Evolutionary conservation across 331 rosid genomes (phyloP), one percentile per base, ranked within the genome.

Genomic region (Pyracantha coccinea): DNA sequence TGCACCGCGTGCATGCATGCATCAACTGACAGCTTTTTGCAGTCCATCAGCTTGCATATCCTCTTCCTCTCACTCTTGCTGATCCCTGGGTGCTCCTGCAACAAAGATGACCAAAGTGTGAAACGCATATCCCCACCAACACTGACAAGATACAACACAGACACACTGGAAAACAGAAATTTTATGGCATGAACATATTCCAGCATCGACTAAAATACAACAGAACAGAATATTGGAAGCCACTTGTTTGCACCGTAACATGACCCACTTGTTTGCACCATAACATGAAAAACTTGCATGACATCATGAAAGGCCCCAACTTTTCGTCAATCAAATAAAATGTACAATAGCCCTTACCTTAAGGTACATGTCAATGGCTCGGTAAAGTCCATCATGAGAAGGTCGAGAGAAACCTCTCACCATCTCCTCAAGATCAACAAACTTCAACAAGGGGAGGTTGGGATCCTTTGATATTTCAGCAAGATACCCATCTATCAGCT

Each of bases 1-100:
- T 92, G 99, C 76, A 95, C 90, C 0, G 96, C 99, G 14, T 95
- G 99, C 93, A 90, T 68, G 79, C 97, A 95, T 0, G 99, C 99
- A 24, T 95, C 99, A 9, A 80, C 92, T 0, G 99, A 95, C 16
- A 95, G 87, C 77, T 85, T 95, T 77, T 84, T 83, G 89, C 97
- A 92, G 84, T 95, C 97, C 96, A 95, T 92, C 85, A 95, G 79
- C 83, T 88, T 90, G 92, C 99, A 95, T 76, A 95, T 89, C 82
- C 84, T 85, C 84, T 89, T 95, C 82, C 86, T 92, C 68, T 92
- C 97, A 7, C 97, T 81, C 86, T 95, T 95, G 88, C 85, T 83
- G 66, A 92, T 89, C 73, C 89, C 93, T 0, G 92, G 93, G 83
- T 92, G 99, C 75, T 86, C 96, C 99, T 95, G 89, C 74, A 75